Evolutionary conservation across 192 early-diverging fungal genomes (phyloP), one percentile per base, ranked within the genome.

Genomic region (Spizellomyces sp.): DNA sequence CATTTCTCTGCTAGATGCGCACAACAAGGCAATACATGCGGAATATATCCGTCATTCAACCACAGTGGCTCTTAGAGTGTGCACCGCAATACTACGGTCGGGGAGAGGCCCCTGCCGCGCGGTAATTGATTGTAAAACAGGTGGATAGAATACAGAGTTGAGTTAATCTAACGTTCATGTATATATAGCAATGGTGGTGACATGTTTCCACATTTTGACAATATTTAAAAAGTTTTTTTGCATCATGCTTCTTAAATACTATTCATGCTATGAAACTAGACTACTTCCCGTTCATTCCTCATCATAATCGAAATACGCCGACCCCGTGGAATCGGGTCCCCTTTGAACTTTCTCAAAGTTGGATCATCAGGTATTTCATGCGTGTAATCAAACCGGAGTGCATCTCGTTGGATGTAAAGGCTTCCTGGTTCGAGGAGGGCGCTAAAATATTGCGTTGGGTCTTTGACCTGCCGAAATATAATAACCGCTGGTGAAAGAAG

Each of bases 1-100:
- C 5, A 2, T 21, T 10, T 27, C 55, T 14, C 5, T 58, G 10
- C 17, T 57, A 86, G 84, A 80, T 94, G 7, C 91, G 92, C 48
- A 99, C 98, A 0, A 91, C 92, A 22, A 90, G 88, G 58, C 86
- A 94, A 61, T 97, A 97, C 80, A 89, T 97, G 57, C 86, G 95
- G 14, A 88, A 91, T 46, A 90, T 94, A 0, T 92, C 91, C 19
- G 84, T 88, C 0, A 87, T 95, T 6, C 90, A 96, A 68, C 85
- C 91, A 45, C 67, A 79, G 17, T 99, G 98, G 95, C 76, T 98
- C 47, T 75, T 87, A 0, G 83, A 89, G 68, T 89, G 89, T 5
- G 88, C 94, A 12, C 93, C 95, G 9, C 87, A 89, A n/a, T 91
- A 92, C 50, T 93, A 80, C 46, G 50, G 50, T 19, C 12, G 50